Conservation (phyloP, 768 basidiomycete genomes). For the Paxillus involutus region DNA sequence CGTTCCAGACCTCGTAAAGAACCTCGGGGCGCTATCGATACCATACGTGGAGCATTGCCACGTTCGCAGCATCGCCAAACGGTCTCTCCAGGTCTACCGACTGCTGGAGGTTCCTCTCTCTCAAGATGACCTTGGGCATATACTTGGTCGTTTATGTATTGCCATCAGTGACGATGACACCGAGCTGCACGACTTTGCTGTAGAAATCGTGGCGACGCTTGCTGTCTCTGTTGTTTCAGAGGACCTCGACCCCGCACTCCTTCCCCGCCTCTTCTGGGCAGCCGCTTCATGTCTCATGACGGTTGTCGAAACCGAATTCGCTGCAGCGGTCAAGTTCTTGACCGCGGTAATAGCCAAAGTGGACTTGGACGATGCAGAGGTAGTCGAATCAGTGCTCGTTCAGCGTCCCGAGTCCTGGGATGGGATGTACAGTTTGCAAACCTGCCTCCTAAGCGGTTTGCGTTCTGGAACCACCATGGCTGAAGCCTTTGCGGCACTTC, state of each 20-base stretch:
- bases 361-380: slow-evolving; percentile 68
- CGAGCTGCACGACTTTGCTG: slow-evolving; percentile 79
- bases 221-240: slow-evolving; percentile 55
- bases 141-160: slow-evolving; percentile 81
- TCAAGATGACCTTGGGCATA: slow-evolving; percentile 68
- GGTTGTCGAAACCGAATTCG: slow-evolving; percentile 79
- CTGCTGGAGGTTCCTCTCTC: slow-evolving; percentile 72
- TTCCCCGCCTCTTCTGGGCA: slow-evolving; percentile 90
- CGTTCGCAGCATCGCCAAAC: slow-evolving; percentile 80
- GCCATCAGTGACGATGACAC: slow-evolving; percentile 76
- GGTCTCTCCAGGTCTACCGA: slow-evolving; percentile 89
- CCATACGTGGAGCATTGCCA: slow-evolving; percentile 87
- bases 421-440: slow-evolving; percentile 62
- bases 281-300: slow-evolving; percentile 79
- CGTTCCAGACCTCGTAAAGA: slow-evolving; percentile 63
- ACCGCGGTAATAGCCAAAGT: slow-evolving; percentile 64
- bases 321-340: slow-evolving; percentile 63
- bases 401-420: slow-evolving; percentile 74
- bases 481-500: slow-evolving; percentile 67
- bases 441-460: slow-evolving; percentile 71
- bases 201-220: slow-evolving; percentile 79
- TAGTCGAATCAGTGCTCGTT: slow-evolving; percentile 64
- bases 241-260: slow-evolving; percentile 57
- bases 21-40: slow-evolving; percentile 80
- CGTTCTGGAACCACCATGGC: slow-evolving; percentile 72